Percentiles rank a stretch among this genome's conserved stretches.
These are phyloP conservation scores for Candida dubliniensis DNA, from an alignment of 1,139 yeast species.

Conservation along the genomic window DNA sequence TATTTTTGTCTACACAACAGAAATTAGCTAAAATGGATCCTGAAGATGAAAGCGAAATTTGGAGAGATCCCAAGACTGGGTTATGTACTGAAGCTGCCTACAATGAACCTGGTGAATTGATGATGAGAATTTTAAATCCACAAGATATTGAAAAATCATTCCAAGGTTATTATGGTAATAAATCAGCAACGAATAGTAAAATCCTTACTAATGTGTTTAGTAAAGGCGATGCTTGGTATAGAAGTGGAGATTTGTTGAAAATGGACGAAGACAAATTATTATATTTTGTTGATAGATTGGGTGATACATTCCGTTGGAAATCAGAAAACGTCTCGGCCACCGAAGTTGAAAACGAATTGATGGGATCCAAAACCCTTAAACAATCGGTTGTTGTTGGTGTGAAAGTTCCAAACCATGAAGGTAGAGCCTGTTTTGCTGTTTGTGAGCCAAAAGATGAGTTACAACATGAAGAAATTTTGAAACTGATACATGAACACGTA, in stretches of 20 bases:
- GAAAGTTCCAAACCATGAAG: conserved; percentile 83
- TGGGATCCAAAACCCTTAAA: conserved; percentile 54
- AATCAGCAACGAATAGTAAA: conserved; percentile 75
- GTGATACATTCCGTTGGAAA: conserved; percentile 97
- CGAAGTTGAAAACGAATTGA: conserved; percentile 79
- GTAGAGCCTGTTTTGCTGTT: conserved; percentile 90
- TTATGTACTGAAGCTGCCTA: conserved; percentile 36
- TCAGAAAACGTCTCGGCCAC: conserved; percentile 94
- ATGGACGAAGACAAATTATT: conserved; percentile 68
- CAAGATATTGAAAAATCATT: conserved; percentile 66
- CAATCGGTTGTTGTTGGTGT: conserved; percentile 91
- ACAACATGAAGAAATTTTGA: conserved; percentile 30
- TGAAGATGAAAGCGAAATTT: conserved; percentile 71
- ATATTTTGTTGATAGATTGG: conserved; percentile 88
- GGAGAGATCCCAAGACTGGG: conserved; percentile 71
- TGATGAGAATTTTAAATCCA: conserved; percentile 72
- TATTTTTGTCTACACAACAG: conserved; percentile 57
- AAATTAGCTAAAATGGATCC: conserved; percentile 74
- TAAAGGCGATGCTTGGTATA: conserved; percentile 89
- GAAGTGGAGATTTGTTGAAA: conserved; percentile 82
- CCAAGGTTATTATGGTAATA: conserved; percentile 88
- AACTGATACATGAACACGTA: conserved; percentile 36
- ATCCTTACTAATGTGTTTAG: conserved; percentile 69
- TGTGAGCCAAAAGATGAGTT: conserved; percentile 51
- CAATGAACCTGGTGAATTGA: conserved; percentile 83